Base-by-base conservation (phyloP, 1,139 yeast species). In the Yamadazyma trypodendri region DNA sequence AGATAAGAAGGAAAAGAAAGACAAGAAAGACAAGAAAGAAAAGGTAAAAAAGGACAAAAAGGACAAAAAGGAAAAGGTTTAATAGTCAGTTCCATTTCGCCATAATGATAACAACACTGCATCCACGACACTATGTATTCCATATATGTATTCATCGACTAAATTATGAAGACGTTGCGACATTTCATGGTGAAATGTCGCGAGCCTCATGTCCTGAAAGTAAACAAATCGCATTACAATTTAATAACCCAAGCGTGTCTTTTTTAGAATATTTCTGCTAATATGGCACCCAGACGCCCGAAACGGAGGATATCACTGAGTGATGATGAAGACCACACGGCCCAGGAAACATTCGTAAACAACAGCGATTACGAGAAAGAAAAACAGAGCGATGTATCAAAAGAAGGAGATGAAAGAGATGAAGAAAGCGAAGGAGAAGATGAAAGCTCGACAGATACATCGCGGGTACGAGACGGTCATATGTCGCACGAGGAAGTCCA, bases 271-370 rank as follows among this genome's bases (percentile, higher is more conserved):
- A n/a, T 24, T 12, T 12, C 29, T 12, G 8, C 25, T n/a, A 35
- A 29, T 14, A 35, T 38, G 36, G 32, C 40, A 14, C 38, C 39
- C 30, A 36, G 34, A 22, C 39, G 50, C 30, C 10, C 33, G 3
- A 47, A 47, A 30, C 35, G 51, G 37, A 44, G 46, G 32, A 44
- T 45, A 23, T 25, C 44, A 3, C 35, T 35, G 38, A 43, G 48
- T 30, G 51, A 46, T 11, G 44, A 48, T 8, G 60, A 27, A 16
- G 20, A 52, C 11, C 20, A 52, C 10, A 51, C 29, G 6, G 16
- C 16, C 3, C 32, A 32, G 9, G 36, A 50, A 4, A 58, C 72
- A 0, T 70, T 70, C 39, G 53, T 70, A 28, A 70, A 70, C 45
- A 70, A 70, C 42, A 68, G 75, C 44, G 76, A 70, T 43, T 31